phyloP scores from a whole-genome alignment of 2,329 filamentous ascomycete genomes.

The Xylaria sp. region DNA sequence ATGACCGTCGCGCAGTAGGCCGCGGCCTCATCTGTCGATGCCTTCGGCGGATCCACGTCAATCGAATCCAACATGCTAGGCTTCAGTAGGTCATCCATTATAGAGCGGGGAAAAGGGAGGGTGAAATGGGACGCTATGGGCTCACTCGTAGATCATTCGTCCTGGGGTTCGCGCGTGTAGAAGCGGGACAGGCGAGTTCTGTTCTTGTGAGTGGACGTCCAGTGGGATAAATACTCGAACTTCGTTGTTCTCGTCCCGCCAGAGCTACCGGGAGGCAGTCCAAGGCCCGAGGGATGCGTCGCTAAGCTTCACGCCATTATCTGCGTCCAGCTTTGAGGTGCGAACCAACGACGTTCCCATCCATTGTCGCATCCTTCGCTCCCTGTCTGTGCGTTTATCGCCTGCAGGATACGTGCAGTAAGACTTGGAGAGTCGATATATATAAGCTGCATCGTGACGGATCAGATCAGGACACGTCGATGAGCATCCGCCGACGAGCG shows the following conservation, averaged over 20 bases:
- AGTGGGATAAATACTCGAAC: conserved; percentile 17
- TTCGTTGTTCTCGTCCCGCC: not conserved
- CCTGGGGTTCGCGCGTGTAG: not conserved
- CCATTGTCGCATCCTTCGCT: not conserved
- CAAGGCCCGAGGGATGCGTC: not conserved
- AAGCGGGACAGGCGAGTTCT: not conserved
- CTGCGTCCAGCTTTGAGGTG: not conserved
- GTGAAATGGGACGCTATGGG: not conserved
- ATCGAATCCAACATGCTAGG: conserved; percentile 1
- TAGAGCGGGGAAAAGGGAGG: not conserved
- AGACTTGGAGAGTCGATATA: not conserved
- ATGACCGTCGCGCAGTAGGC: conserved; percentile 34
- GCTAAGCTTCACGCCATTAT: conserved; percentile 1
- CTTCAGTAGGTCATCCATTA: conserved; percentile 15
- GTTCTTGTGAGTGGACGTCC: not conserved
- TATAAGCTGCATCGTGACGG: conserved; percentile 8
- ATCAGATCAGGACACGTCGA: conserved; percentile 3
- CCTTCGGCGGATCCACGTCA: not conserved
- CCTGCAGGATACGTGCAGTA: conserved; percentile 9
- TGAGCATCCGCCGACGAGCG: not conserved
- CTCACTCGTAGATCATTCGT: not conserved
- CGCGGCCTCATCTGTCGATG: conserved; percentile 18
- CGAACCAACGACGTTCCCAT: conserved; percentile 4
- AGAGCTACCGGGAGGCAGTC: not conserved
- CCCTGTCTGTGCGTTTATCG: not conserved